phyloP scores from a whole-genome alignment of 169 alveolate genomes.

The Miamiensis avidus region DNA sequence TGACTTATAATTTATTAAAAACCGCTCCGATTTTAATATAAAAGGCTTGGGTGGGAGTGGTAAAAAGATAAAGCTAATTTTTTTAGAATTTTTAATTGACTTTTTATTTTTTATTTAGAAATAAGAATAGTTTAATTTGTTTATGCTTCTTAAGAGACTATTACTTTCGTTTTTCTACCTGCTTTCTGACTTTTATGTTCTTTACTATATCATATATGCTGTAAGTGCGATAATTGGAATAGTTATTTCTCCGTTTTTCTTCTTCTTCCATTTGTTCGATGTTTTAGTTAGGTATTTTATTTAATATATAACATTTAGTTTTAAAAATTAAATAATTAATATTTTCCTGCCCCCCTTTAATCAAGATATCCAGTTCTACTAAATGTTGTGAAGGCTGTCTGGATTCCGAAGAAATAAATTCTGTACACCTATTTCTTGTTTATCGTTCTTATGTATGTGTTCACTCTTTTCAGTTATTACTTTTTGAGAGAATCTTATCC shows the following conservation, averaged over 20 bases:
- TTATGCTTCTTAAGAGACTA: conserved; percentile 18
- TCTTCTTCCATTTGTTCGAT: conserved; percentile 47
- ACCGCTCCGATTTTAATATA: conserved; percentile 44
- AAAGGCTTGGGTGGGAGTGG: conserved; percentile 47
- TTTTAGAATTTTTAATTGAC: neutral
- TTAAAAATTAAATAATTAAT: no score
- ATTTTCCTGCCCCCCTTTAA: no score
- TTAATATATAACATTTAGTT: no score
- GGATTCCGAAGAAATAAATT: conserved; percentile 48
- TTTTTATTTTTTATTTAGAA: neutral
- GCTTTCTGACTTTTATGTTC: conserved; percentile 42
- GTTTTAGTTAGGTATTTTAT: conserved; percentile 23
- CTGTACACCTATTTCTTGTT: conserved; percentile 40
- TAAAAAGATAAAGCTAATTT: neutral
- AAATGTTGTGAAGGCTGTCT: conserved; percentile 49
- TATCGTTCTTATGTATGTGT: conserved; percentile 46
- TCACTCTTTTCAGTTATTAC: conserved; percentile 42
- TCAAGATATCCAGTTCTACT: conserved; percentile 37
- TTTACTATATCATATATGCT: conserved; percentile 41
- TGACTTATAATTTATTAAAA: conserved; percentile 29
- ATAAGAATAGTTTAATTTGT: conserved; percentile 20
- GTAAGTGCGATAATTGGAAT: conserved; percentile 42
- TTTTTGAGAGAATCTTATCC: conserved; percentile 42
- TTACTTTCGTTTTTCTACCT: conserved; percentile 16
- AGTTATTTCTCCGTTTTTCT: conserved; percentile 38